Evolutionary conservation across 805 yeast species (phyloP), one percentile per base, ranked within the genome.

Genomic region (Suhomyces prunicola): DNA sequence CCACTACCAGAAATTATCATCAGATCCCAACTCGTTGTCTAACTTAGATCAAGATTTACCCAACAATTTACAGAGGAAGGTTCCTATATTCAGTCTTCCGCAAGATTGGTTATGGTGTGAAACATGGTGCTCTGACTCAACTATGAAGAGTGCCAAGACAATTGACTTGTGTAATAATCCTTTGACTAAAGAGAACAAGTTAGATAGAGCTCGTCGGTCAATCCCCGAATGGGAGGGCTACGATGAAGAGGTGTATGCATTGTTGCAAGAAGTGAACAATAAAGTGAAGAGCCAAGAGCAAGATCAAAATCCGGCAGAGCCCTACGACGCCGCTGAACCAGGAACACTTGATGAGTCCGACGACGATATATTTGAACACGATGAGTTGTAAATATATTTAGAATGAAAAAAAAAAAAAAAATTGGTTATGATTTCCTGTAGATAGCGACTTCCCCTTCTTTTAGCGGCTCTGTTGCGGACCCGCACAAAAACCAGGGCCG

Each of bases 81-180:
- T 93, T 29, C 86, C 85, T 48, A 90, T 90, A 17, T 80, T 74
- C 61, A 85, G 94, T 7, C 72, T 90, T 44, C 88, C 90, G 3
- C 86, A 86, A 59, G 92, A 88, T 45, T 90, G 96, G 96, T 72
- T 89, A 39, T 90, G 96, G 96, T 90, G 96, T 70, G 96, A 90
- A 63, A 90, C 96, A 0, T 90, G 96, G 96, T 88, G 96, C 67
- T 77, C 84, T 29, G 88, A 85, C 57, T 86, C 79, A 48, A 72
- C 82, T 33, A 69, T 86, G 53, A 66, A 65, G 50, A 70, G 72
- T 0, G 96, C 96, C 2, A 87, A 84, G 65, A 87, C 92, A 9
- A 87, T 90, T 56, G 96, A 90, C 62, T 71, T 90, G 55, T 90
- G 96, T 70, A 87, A 87, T 66, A 89, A 90, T 61, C 96, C 96